These are phyloP conservation scores for Chlamydomonas applanata DNA, from an alignment of 139 green algal genomes.

Conservation along the genomic window DNA sequence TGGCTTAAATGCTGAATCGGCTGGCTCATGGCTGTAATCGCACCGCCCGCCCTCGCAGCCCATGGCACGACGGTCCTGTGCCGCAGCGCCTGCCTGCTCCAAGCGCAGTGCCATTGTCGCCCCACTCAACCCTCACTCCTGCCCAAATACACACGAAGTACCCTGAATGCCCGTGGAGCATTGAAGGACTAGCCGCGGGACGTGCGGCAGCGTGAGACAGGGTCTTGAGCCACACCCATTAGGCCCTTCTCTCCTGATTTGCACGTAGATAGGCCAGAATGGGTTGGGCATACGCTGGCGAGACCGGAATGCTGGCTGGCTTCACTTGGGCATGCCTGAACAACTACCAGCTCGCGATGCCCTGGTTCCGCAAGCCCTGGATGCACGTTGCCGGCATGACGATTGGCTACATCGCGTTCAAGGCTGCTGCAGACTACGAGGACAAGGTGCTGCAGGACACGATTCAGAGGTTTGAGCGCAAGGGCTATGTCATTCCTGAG, in stretches of 20 bases:
- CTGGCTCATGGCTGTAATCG: too few species aligned
- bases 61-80: too few species aligned
- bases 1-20: too few species aligned
- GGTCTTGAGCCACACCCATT: too few species aligned
- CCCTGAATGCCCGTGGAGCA: too few species aligned
- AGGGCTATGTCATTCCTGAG: slow-evolving; percentile 38
- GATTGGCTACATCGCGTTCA: slow-evolving; percentile 26
- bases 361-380: slow-evolving; percentile 32
- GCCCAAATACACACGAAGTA: too few species aligned
- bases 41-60: too few species aligned
- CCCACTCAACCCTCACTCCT: too few species aligned
- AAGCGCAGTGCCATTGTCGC: too few species aligned
- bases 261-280: slow-evolving; percentile 8
- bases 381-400: slow-evolving; percentile 32
- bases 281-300: slow-evolving; percentile 26
- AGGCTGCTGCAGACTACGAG: slow-evolving; percentile 23
- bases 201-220: too few species aligned
- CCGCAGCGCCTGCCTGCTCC: too few species aligned
- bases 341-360: slow-evolving; percentile 26
- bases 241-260: neutral
- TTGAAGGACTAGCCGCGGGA: too few species aligned
- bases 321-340: slow-evolving; percentile 23
- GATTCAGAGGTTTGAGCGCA: slow-evolving; percentile 34
- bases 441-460: slow-evolving; percentile 28
- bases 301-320: slow-evolving; percentile 24